Evolutionary conservation across 2,329 filamentous ascomycete genomes (phyloP).

Genomic region (Aureobasidium sp.): DNA sequence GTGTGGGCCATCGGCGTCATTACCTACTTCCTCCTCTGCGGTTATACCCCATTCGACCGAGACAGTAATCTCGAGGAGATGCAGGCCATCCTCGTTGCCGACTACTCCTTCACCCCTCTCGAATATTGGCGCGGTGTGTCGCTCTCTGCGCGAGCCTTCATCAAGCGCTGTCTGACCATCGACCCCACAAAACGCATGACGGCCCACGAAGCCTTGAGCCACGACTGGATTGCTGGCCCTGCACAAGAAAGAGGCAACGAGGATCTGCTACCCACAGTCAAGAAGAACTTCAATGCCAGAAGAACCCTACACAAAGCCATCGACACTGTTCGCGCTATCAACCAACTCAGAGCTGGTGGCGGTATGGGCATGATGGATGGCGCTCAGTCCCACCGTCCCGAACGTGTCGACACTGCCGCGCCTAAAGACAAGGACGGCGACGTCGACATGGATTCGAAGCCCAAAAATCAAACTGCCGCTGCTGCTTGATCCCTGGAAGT

Average conservation of each 20-base stretch:
- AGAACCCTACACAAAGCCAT: slow-evolving; percentile 59
- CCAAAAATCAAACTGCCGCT: neutral
- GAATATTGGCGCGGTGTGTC: slow-evolving; percentile 98
- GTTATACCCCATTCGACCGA: slow-evolving; percentile 95
- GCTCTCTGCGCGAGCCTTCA: slow-evolving; percentile 76
- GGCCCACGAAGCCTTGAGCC: slow-evolving; percentile 64
- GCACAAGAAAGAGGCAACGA: slow-evolving; percentile 38
- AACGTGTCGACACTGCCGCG: slow-evolving; percentile 19
- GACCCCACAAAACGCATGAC: slow-evolving; percentile 84
- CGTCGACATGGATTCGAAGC: slow-evolving; percentile 31
- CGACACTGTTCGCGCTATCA: slow-evolving; percentile 60
- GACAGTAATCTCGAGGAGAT: slow-evolving; percentile 98
- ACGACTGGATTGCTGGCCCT: slow-evolving; percentile 55
- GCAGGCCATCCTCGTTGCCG: slow-evolving; percentile 94
- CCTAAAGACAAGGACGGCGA: slow-evolving; percentile 19
- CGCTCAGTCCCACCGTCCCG: slow-evolving; percentile 47
- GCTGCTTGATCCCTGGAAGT: neutral
- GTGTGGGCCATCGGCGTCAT: slow-evolving; percentile 98
- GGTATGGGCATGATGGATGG: slow-evolving; percentile 53
- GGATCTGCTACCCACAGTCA: slow-evolving; percentile 56
- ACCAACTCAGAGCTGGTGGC: slow-evolving; percentile 55
- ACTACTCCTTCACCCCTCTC: slow-evolving; percentile 88
- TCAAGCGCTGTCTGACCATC: slow-evolving; percentile 82
- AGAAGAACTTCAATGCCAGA: slow-evolving; percentile 63
- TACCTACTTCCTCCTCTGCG: slow-evolving; percentile 95